These are phyloP conservation scores for Myxozyma melibiosi DNA, from an alignment of 805 yeast species.

Conservation along the genomic window DNA sequence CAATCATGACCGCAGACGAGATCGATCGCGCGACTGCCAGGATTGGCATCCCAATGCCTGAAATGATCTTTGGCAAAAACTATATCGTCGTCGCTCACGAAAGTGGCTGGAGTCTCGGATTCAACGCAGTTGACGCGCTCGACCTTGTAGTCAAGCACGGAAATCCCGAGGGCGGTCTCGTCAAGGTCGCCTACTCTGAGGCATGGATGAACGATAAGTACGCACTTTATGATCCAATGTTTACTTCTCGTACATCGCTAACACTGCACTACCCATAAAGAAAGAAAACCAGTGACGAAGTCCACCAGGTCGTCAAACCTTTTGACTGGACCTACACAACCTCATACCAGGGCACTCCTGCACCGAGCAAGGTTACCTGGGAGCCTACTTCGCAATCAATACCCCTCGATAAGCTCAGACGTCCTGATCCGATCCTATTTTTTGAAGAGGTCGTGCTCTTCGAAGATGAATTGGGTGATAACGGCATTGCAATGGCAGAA, in stretches of 20 bases:
- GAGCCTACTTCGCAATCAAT: constrained; percentile 47
- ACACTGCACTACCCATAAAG: too few relatives aligned
- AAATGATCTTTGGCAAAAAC: constrained; percentile 94
- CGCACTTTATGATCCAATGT: background rate
- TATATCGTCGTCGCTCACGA: constrained; percentile 55
- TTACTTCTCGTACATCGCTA: background rate
- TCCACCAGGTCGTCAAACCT: constrained; percentile 69
- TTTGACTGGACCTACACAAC: constrained; percentile 97
- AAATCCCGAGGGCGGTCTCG: constrained; percentile 46
- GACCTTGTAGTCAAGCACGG: constrained; percentile 60
- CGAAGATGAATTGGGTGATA: constrained; percentile 96
- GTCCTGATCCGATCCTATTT: constrained; percentile 82
- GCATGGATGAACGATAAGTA: constrained; percentile 62
- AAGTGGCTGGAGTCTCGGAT: constrained; percentile 54
- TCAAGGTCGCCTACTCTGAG: constrained; percentile 81
- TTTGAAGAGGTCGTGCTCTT: constrained; percentile 85
- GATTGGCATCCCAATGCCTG: constrained; percentile 84
- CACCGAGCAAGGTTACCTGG: constrained; percentile 23
- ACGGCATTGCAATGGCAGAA: constrained; percentile 79
- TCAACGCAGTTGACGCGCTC: constrained; percentile 78
- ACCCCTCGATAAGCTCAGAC: constrained; percentile 69
- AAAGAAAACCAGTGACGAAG: constrained; percentile 43
- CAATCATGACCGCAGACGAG: constrained; percentile 74
- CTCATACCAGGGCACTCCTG: constrained; percentile 60
- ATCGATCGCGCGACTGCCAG: constrained; percentile 65